Conservation (phyloP, 1,284 basidiomycete species). For the Blastosporella zonata region DNA sequence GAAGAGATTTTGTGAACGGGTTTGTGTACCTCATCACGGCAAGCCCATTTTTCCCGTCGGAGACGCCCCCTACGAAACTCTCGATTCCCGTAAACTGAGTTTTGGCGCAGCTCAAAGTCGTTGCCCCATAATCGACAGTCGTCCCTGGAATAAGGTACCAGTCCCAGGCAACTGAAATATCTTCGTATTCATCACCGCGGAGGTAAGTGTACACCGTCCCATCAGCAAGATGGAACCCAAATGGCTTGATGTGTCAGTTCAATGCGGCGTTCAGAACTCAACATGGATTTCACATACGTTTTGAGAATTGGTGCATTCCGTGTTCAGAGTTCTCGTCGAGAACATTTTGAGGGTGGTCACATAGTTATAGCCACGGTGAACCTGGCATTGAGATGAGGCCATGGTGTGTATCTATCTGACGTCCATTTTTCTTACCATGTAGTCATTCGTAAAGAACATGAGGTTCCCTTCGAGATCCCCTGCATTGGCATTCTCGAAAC, state of each 20-base stretch:
- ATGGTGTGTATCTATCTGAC: neutral
- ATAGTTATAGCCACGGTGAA: conserved; percentile 18
- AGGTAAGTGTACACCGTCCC: conserved; percentile 62
- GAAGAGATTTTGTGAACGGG: conserved; percentile 48
- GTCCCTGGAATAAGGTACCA: conserved; percentile 72
- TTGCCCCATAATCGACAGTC: conserved; percentile 57
- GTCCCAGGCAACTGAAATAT: conserved; percentile 60
- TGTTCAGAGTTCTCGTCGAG: conserved; percentile 56
- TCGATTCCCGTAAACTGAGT: conserved; percentile 40
- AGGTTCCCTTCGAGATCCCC: conserved; percentile 55
- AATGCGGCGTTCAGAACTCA: neutral
- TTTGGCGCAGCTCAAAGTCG: conserved; percentile 44
- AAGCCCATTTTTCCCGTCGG: conserved; percentile 49
- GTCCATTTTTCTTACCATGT: conserved; percentile 10
- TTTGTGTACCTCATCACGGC: conserved; percentile 64
- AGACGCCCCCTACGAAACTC: conserved; percentile 61
- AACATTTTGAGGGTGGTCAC: conserved; percentile 60
- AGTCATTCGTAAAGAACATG: conserved; percentile 62
- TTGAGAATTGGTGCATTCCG: conserved; percentile 62
- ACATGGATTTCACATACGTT: conserved; percentile 36
- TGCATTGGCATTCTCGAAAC: conserved; percentile 48
- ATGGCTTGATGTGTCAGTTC: conserved; percentile 36
- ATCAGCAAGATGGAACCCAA: conserved; percentile 67
- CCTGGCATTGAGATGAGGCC: conserved; percentile 2
- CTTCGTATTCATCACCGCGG: conserved; percentile 59